Evolutionary conservation across 805 yeast species (phyloP).

Genomic region (Saturnispora hagleri): DNA sequence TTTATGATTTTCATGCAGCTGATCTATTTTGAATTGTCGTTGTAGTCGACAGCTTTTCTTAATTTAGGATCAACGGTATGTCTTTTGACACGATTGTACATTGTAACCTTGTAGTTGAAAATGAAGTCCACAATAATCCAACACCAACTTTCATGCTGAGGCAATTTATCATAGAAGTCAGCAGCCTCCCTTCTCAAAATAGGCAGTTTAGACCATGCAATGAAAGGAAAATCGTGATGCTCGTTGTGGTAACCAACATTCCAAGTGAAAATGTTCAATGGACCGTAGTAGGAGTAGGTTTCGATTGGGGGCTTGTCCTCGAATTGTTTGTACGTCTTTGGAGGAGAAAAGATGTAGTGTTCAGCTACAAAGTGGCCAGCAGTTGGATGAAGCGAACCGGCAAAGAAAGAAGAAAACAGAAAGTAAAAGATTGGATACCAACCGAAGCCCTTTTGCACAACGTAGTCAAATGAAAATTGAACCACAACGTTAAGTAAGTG

Average conservation of each 20-base stretch:
- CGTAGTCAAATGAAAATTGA: constrained; percentile 50
- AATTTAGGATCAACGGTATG: constrained; percentile 28
- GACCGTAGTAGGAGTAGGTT: constrained; percentile 84
- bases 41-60: constrained; percentile 26
- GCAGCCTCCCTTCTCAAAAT: constrained; percentile 54
- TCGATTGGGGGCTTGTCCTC: constrained; percentile 53
- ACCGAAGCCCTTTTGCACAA: constrained; percentile 56
- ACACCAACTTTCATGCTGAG: constrained; percentile 69
- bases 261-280: constrained; percentile 71
- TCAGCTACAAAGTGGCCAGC: constrained; percentile 97
- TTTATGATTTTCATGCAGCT: neutral
- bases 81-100: constrained; percentile 80
- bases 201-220: constrained; percentile 81
- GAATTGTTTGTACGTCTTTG: constrained; percentile 23
- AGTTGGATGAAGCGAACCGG: constrained; percentile 88
- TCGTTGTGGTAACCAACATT: constrained; percentile 92
- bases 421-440: constrained; percentile 55
- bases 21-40: constrained; percentile 25
- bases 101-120: constrained; percentile 52
- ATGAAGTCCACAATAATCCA: constrained; percentile 68
- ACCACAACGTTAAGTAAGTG: constrained; percentile 60
- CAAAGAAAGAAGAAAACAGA: constrained; percentile 68
- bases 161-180: constrained; percentile 78
- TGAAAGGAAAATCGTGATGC: constrained; percentile 91
- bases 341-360: constrained; percentile 68